These are phyloP conservation scores for Fusarium aywerte DNA, from an alignment of 2,329 filamentous ascomycete species.

Conservation along the genomic window DNA sequence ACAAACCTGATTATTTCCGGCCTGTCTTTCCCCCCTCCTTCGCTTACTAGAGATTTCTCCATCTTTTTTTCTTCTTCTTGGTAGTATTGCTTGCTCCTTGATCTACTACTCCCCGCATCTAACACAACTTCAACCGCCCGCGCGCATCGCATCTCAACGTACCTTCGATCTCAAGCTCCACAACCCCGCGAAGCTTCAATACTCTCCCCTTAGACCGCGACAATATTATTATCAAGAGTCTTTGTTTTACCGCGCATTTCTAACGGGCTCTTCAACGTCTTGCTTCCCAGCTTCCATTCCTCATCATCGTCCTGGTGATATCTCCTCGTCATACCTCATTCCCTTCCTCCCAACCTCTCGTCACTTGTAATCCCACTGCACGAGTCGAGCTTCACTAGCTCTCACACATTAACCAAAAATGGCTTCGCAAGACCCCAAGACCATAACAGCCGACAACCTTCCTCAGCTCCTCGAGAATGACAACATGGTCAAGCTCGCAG, in stretches of 20 bases:
- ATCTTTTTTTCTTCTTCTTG: neutral
- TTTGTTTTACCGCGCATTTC: neutral
- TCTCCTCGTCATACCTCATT: neutral
- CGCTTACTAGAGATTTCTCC: neutral
- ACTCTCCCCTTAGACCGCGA: neutral
- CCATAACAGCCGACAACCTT: slow-evolving; percentile 71
- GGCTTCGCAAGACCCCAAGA: slow-evolving; percentile 39
- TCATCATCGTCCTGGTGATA: neutral
- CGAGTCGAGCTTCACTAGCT: slow-evolving; percentile 15
- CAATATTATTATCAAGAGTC: neutral
- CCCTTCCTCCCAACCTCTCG: neutral
- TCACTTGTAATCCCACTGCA: neutral
- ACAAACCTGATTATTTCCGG: slow-evolving; percentile 16
- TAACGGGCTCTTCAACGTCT: neutral
- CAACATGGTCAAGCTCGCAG: slow-evolving; percentile 85
- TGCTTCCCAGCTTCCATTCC: neutral
- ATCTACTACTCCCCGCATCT: neutral
- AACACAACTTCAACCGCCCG: neutral
- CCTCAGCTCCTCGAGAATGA: slow-evolving; percentile 75
- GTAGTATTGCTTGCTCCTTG: neutral
- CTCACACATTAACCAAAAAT: slow-evolving; percentile 37
- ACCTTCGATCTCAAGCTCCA: neutral
- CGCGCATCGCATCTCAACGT: slow-evolving; percentile 12
- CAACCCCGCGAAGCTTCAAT: neutral
- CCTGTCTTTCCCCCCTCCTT: slow-evolving; percentile 18